Percentiles rank a stretch among this genome's conserved stretches.
These are phyloP conservation scores for Dissophora globulifera DNA, from an alignment of 192 early-diverging fungal species.

Conservation along the genomic window DNA sequence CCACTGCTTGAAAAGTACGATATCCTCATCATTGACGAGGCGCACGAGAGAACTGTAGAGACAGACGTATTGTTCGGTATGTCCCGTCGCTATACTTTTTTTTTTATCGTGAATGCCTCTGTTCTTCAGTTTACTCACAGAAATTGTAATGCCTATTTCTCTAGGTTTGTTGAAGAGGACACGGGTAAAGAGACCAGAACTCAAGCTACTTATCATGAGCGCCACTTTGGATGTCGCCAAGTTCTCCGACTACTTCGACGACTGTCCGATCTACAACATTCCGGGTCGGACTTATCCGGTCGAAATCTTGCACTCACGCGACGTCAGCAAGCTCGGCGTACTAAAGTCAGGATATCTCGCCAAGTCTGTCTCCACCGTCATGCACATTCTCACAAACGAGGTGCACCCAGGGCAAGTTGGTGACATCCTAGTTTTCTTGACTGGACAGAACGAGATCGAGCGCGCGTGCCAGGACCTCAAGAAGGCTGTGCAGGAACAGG, in stretches of 20 bases:
- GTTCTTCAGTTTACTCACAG: no score
- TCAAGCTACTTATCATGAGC: conserved; percentile 89
- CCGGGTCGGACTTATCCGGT: conserved; percentile 76
- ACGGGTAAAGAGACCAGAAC: conserved; percentile 79
- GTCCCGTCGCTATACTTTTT: no score
- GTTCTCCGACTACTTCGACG: conserved; percentile 84
- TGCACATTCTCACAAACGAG: conserved; percentile 82
- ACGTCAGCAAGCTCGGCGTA: conserved; percentile 66
- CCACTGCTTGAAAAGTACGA: conserved; percentile 88
- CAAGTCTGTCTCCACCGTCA: conserved; percentile 76
- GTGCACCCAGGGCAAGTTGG: conserved; percentile 68
- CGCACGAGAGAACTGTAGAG: conserved; percentile 93
- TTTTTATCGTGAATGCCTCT: no score
- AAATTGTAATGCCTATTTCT: not conserved
- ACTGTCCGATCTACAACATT: conserved; percentile 79
- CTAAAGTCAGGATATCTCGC: conserved; percentile 78
- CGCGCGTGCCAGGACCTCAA: conserved; percentile 71
- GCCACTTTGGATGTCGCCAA: conserved; percentile 85
- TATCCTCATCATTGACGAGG: conserved; percentile 95
- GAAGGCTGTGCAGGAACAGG: conserved; percentile 62
- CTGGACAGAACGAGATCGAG: conserved; percentile 97
- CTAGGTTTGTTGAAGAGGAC: conserved; percentile 76
- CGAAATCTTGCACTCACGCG: conserved; percentile 58
- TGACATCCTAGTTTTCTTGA: conserved; percentile 95
- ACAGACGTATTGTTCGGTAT: conserved; percentile 94